Base-by-base conservation (phyloP, 2,329 filamentous ascomycete genomes). In the Bipolaris zeicola region DNA sequence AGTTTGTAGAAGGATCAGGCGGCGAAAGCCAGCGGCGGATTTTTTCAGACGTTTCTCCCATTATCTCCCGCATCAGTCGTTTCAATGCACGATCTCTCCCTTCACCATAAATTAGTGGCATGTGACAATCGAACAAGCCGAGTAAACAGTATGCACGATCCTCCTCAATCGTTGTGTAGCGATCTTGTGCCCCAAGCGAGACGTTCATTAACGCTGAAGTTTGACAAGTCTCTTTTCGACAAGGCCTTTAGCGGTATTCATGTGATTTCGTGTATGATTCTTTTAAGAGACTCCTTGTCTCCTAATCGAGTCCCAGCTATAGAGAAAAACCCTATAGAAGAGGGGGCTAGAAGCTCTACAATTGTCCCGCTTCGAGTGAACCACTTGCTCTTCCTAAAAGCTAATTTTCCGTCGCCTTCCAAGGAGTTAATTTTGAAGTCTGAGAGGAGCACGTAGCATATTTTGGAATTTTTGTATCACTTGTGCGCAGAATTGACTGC, bases 1-100 rank as follows among this genome's bases (percentile, higher is more conserved):
- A 64, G 39, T 78, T 77, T 0, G 54, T 67, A 1, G 71, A 74
- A 2, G 73, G 71, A 52, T 79, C 73, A 6, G 76, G 68, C 1
- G 74, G 63, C 0, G 68, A 70, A 1, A 78, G 65, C 76, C 76
- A 78, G 33, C 18, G 67, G 28, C 24, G n/a, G 1, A 63, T 56
- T 7, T 54, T 45, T 37, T 3, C 10, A 39, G 57, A 38, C 50
- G 1, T 55, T 6, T 59, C 43, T 5, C 41, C 43, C 28, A 47
- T 31, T 16, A 5, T 67, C 60, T 36, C 68, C 63, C 49, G 58
- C 54, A 0, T 33, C 37, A 24, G 55, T 69, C 0, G 71, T 70
- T 10, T 59, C 63, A 0, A 66, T 10, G 38, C 18, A 5, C 1
- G 8, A 3, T 41, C 11, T 13, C 22, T 22, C 7, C 20, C 58